Base-by-base conservation (phyloP, 225 moss, liverwort and hornwort genomes). In the Rhytidiadelphus loreus region DNA sequence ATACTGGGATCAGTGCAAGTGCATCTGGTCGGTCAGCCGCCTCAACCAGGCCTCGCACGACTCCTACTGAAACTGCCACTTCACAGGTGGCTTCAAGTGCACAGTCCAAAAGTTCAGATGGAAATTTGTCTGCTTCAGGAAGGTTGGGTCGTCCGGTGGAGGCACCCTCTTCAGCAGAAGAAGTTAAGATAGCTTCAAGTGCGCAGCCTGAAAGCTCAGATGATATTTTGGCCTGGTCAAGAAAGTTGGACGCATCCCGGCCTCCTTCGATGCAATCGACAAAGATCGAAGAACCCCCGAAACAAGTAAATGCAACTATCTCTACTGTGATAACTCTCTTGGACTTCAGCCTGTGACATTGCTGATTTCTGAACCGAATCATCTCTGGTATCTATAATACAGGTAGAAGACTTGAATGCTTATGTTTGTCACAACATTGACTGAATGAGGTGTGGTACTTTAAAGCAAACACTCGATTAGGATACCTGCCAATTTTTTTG, bases 221-320 rank as follows among this genome's bases (percentile, higher is more conserved):
- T 76, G 92, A 88, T 21, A 58, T 88, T 65, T 87, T 89, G 91
- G 86, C 82, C 80, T 88, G 90, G 86, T 90, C 91, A 81, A 87
- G 91, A 63, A 90, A 80, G 79, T 87, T 91, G 85, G 91, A 91
- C 35, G 80, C 84, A 64, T 88, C 94, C 33, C 90, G 92, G 53
- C 86, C 92, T 63, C 60, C 90, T 80, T 68, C 92, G 83, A 76
- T 53, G 55, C 86, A 83, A 53, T 69, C 71, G 75, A 59, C 82
- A 68, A 77, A 87, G 71, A n/a, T 87, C 80, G 88, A 89, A 83
- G 91, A 80, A 66, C 71, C 84, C 37, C 59, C 64, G 44, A 89
- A 92, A 77, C 89, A 90, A 86, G 91, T 92, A 83, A 77, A 32
- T 76, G 28, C 58, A 37, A 35, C 72, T 55, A 76, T 80, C 83